A percentile compares a stretch with the other conserved stretches of the same genome.
Conservation (phyloP, 2,329 filamentous ascomycete species). For the Colletotrichum sp. region DNA sequence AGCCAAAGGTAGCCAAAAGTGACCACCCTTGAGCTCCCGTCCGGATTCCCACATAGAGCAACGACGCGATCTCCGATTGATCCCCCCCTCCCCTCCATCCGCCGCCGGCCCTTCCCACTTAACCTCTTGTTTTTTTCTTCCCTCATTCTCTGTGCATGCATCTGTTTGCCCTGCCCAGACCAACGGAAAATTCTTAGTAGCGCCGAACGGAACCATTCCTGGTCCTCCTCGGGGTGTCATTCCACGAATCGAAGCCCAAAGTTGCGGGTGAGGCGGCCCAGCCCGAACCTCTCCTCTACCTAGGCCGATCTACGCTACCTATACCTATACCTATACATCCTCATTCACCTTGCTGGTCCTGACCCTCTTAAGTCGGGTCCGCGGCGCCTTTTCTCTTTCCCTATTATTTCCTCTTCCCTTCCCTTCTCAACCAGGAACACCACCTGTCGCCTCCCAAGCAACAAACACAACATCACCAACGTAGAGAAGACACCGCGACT, state of each 20-base stretch:
- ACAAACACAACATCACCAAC: not conserved
- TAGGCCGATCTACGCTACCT: not conserved
- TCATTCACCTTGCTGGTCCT: not conserved
- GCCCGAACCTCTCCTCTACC: not conserved
- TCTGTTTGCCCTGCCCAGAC: not conserved
- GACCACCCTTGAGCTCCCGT: not conserved
- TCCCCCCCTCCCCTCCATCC: not conserved
- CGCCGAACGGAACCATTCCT: conserved; percentile 5
- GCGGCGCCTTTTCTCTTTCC: not conserved
- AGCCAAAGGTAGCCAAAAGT: too few species aligned
- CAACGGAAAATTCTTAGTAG: conserved; percentile 10
- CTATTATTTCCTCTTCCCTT: not conserved
- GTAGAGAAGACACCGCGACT: not conserved
- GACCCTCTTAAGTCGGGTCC: not conserved
- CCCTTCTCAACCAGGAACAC: not conserved
- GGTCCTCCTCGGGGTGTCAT: conserved; percentile 9
- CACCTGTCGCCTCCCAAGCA: not conserved
- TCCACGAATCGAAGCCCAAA: conserved; percentile 17
- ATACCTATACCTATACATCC: not conserved
- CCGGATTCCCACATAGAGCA: not conserved
- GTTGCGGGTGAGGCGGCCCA: conserved; percentile 13
- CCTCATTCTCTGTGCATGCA: not conserved
- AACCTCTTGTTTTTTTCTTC: not conserved
- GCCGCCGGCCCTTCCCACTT: not conserved
- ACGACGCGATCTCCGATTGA: not conserved